Evolutionary conservation across 2,329 filamentous ascomycete species (phyloP), one percentile per base, ranked within the genome.

Genomic region (Canariomyces notabilis): DNA sequence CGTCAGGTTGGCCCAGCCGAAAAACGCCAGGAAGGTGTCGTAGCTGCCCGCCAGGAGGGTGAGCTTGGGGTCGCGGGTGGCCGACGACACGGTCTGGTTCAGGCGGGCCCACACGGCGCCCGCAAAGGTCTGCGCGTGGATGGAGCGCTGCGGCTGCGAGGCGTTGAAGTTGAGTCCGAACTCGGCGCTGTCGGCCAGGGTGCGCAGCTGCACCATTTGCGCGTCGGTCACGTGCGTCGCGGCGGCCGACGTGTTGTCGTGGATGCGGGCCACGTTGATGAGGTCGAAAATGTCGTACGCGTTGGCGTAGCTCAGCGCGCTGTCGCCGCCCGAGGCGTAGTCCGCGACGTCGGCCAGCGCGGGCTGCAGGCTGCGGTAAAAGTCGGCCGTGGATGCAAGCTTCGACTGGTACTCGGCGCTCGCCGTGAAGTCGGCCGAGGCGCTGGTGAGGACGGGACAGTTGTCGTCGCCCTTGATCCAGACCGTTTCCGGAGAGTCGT

Each of bases 121-220:
- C 2, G 74, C 71, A 4, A 55, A 23, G 31, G 53, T 52, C 4
- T 11, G 6, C 14, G 49, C 53, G 42, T 47, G 42, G 53, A 83
- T 73, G 56, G 79, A 75, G 43, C 79, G 76, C 55, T 76, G 71
- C 36, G 76, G 70, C 59, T 90, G 87, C 67, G 81, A 85, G 53
- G 71, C 67, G 69, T 94, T 91, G 77, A 85, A 94, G 43, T 87
- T 87, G 12, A 93, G 80, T 59, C 83, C 84, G 73, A 79, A 95
- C 65, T 96, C 86, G 65, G 93, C 87, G 48, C 72, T 70, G 62
- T 90, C 82, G 56, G 90, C 89, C 23, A 93, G 79, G n/a, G 77
- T 76, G 57, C 77, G 75, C 46, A 93, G 77, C 61, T 85, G 79
- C 57, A 70, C 62, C 45, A 88, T 71, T 20, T 76, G 75, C 2